A percentile compares a stretch with the other conserved stretches of the same genome.
phyloP scores from a whole-genome alignment of 1,139 yeast genomes.

The Protomyces arabidopsidicola region DNA sequence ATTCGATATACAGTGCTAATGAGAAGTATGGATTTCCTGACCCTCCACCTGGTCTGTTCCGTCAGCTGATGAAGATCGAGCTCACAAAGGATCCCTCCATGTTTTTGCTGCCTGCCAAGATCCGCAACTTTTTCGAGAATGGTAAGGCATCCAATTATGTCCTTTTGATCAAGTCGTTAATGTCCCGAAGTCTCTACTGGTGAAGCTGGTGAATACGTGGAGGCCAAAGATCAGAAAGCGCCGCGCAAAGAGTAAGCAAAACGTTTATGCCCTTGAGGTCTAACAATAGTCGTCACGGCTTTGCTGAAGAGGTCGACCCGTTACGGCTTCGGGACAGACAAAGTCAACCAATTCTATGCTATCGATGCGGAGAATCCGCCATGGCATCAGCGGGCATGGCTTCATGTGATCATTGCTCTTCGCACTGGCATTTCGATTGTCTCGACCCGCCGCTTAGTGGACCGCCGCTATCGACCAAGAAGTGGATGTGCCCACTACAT shows the following conservation, averaged over 20 bases:
- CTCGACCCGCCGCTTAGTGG: conserved; percentile 68
- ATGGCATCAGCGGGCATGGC: conserved; percentile 52
- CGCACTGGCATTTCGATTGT: conserved; percentile 93
- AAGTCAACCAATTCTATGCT: conserved; percentile 65
- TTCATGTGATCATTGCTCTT: conserved; percentile 78
- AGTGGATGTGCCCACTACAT: conserved; percentile 95
- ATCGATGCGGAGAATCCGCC: conserved; percentile 70
- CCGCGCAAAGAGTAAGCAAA: conserved; percentile 32
- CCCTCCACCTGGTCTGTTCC: conserved; percentile 47
- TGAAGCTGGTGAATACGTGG: conserved; percentile 65
- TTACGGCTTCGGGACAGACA: conserved; percentile 59
- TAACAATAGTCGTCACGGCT: conserved; percentile 41
- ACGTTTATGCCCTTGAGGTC: conserved; percentile 10
- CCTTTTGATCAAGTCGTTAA: too few species aligned
- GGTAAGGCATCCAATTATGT: conserved; percentile 41
- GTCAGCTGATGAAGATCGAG: conserved; percentile 56
- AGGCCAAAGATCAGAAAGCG: conserved; percentile 53
- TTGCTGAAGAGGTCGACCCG: conserved; percentile 55
- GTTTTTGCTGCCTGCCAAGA: conserved; percentile 61
- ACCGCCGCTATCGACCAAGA: conserved; percentile 70
- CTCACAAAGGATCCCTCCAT: conserved; percentile 65
- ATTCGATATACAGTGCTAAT: background rate
- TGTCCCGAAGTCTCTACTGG: conserved; percentile 46
- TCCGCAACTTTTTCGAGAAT: conserved; percentile 70
- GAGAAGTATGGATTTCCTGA: conserved; percentile 16